Percentiles rank a stretch among this genome's conserved stretches.
These are phyloP conservation scores for Suillus subaureus DNA, from an alignment of 768 basidiomycete species.

Conservation along the genomic window DNA sequence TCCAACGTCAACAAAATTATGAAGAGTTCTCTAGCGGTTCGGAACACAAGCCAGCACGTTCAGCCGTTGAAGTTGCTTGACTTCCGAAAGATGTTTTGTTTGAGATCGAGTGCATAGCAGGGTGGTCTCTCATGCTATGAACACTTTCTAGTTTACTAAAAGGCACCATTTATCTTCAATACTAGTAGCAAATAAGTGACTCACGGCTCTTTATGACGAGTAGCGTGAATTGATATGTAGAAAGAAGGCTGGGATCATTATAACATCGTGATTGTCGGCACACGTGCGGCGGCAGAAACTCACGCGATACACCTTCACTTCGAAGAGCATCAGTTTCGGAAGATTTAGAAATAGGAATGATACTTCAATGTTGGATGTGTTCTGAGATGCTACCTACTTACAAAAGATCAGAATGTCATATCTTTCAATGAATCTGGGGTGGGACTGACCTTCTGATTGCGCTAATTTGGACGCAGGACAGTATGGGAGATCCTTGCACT, in stretches of 20 bases:
- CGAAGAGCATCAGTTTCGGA: background rate
- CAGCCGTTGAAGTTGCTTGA: constrained; percentile 85
- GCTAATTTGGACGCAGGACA: too few species aligned
- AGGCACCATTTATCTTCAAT: background rate
- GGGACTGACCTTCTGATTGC: too few species aligned
- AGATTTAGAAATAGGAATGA: too few species aligned
- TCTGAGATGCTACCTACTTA: too few species aligned
- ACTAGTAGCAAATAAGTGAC: background rate
- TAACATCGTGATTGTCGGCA: background rate
- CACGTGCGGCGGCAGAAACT: background rate
- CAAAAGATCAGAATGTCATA: too few species aligned
- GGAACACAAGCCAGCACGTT: constrained; percentile 89
- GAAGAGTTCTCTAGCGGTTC: constrained; percentile 72
- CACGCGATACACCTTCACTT: background rate
- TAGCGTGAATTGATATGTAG: background rate
- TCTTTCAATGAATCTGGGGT: too few species aligned
- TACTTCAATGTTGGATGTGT: too few species aligned
- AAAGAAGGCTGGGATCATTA: too few species aligned
- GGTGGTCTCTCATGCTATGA: constrained; percentile 38
- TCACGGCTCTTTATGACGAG: background rate
- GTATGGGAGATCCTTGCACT: too few species aligned
- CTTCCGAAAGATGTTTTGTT: constrained; percentile 91
- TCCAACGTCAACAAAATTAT: too few species aligned
- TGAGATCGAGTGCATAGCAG: constrained; percentile 90
- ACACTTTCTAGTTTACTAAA: background rate